Evolutionary conservation across 768 basidiomycete species (phyloP).

Genomic region (Suillus occidentalis): DNA sequence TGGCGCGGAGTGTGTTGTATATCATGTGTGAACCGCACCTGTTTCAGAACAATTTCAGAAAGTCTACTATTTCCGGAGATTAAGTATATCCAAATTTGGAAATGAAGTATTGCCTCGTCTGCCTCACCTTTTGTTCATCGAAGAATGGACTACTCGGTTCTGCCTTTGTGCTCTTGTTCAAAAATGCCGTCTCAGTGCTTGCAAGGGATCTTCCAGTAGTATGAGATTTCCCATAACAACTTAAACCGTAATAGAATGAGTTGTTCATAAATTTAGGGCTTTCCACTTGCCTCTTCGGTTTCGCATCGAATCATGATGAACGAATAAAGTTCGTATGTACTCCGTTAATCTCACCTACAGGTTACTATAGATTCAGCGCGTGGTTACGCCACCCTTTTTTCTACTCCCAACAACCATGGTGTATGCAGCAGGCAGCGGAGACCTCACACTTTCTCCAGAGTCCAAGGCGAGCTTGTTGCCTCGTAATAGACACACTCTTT

Average conservation of each 20-base stretch:
- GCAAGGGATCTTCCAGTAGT: background rate
- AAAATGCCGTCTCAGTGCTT: background rate
- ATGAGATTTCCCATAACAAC: background rate
- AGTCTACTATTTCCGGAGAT: background rate
- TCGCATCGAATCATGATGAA: background rate
- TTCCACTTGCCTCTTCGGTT: background rate
- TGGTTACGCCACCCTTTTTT: conserved; percentile 1
- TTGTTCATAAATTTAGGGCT: background rate
- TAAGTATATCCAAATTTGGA: background rate
- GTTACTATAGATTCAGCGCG: background rate
- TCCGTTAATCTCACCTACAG: background rate
- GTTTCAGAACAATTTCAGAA: background rate
- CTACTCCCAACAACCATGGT: conserved; percentile 17
- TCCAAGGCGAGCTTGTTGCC: conserved; percentile 17
- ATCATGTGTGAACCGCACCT: background rate
- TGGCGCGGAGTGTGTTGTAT: no score
- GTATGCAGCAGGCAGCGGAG: conserved; percentile 5
- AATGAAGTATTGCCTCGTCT: background rate
- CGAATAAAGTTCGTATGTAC: conserved; percentile 1
- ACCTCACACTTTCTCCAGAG: conserved; percentile 4
- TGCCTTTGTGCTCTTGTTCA: background rate
- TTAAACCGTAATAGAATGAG: background rate
- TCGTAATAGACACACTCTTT: conserved; percentile 12
- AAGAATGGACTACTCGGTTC: background rate
- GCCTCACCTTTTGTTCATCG: background rate